Conservation (phyloP, 306 rosid genomes). For the Castanopsis chinensis region DNA sequence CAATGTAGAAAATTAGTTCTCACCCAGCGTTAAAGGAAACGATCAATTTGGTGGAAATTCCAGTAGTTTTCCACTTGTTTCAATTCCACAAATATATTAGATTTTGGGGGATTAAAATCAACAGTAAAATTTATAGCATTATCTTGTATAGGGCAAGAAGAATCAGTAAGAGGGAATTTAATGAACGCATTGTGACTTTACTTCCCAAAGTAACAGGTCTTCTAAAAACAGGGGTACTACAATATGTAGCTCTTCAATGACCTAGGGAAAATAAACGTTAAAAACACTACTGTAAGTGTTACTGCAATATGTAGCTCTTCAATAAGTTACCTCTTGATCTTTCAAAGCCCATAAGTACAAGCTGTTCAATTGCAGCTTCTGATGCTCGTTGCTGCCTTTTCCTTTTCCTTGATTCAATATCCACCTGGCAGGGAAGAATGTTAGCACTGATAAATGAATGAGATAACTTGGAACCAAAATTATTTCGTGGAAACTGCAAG, state of each 20-base stretch:
- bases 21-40: too few species aligned
- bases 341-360: constrained; percentile 77
- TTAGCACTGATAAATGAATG: constrained; percentile 1
- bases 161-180: background rate
- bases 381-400: constrained; percentile 43
- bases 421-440: constrained; percentile 42
- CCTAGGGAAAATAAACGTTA: background rate
- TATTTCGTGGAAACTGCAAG: constrained; percentile 8
- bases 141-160: background rate
- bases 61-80: background rate
- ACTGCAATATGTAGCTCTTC: background rate
- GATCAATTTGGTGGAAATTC: background rate
- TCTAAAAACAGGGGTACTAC: background rate
- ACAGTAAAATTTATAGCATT: background rate
- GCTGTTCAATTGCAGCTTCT: constrained; percentile 51
- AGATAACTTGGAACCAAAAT: background rate
- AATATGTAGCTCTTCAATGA: too few species aligned
- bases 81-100: background rate
- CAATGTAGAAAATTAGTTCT: background rate
- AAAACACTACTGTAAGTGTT: background rate
- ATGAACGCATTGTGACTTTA: background rate
- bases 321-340: constrained; percentile 61
- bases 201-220: background rate
- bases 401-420: constrained; percentile 66
- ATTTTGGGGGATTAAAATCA: background rate